Evolutionary conservation across 306 rosid genomes (phyloP).

Genomic region (Phaseolus lunatus): DNA sequence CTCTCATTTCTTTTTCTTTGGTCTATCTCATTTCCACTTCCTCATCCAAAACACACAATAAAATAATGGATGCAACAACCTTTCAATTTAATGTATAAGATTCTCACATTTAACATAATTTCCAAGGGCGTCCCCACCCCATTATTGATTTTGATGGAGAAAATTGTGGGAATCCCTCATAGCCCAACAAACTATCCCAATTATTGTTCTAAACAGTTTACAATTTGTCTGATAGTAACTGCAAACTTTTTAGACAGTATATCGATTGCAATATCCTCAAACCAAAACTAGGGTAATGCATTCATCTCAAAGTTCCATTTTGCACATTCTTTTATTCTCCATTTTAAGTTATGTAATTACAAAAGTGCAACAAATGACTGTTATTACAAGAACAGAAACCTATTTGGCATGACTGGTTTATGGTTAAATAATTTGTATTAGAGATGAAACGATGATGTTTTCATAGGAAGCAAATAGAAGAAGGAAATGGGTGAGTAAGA

Average conservation of each 20-base stretch:
- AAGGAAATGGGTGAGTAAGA: no score
- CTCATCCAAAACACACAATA: no score
- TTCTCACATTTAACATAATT: not conserved
- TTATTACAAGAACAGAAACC: not conserved
- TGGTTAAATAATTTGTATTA: not conserved
- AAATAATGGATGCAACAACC: not conserved
- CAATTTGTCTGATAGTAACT: not conserved
- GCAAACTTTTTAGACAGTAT: not conserved
- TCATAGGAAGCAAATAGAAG: no score
- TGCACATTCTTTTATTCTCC: constrained; percentile 5
- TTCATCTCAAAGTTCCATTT: not conserved
- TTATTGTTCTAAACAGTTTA: constrained; percentile 1
- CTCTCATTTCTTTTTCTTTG: no score
- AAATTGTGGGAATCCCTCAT: not conserved
- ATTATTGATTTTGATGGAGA: constrained; percentile 1
- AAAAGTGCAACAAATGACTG: not conserved
- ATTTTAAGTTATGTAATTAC: not conserved
- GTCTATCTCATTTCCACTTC: no score
- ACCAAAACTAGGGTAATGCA: not conserved
- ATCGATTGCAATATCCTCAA: not conserved
- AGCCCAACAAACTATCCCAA: not conserved
- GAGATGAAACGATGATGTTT: constrained; percentile 3
- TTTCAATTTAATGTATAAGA: not conserved
- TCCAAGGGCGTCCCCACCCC: constrained; percentile 7
- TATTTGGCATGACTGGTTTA: not conserved